Conservation (phyloP, 805 yeast genomes). For the Metschnikowia gelsemii region DNA sequence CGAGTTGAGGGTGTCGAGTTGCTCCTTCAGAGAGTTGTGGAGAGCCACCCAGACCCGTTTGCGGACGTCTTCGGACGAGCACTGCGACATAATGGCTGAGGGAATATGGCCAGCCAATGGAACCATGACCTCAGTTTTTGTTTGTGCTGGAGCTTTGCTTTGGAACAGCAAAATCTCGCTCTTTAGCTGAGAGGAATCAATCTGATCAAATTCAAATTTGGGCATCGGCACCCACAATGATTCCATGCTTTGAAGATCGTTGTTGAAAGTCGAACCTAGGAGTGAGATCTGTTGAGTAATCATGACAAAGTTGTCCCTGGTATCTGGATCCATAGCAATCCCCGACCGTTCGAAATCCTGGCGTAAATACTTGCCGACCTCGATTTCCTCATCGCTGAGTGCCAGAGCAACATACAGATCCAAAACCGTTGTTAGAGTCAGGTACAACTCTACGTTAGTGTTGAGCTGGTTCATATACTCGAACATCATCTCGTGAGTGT, state of each 20-base stretch:
- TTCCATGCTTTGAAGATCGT: conserved; percentile 41
- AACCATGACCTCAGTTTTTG: conserved; percentile 16
- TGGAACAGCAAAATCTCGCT: conserved; percentile 30
- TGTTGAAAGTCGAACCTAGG: conserved; percentile 74
- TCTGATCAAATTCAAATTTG: conserved; percentile 29
- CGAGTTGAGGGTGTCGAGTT: conserved; percentile 56
- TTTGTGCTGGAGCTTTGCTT: conserved; percentile 21
- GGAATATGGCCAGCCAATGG: conserved; percentile 60
- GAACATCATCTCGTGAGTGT: conserved; percentile 82
- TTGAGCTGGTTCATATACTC: conserved; percentile 92
- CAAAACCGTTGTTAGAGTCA: conserved; percentile 57
- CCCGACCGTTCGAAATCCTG: conserved; percentile 92
- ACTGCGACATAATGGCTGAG: conserved; percentile 58
- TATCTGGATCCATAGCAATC: conserved; percentile 66
- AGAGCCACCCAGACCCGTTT: conserved; percentile 70
- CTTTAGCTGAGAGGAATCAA: conserved; percentile 24
- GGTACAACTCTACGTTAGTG: conserved; percentile 72
- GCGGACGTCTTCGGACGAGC: conserved; percentile 57
- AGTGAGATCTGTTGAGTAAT: conserved; percentile 79
- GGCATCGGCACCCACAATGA: conserved; percentile 39
- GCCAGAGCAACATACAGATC: conserved; percentile 24
- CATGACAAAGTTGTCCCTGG: conserved; percentile 68
- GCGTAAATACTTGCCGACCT: conserved; percentile 76
- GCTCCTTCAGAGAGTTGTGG: conserved; percentile 63
- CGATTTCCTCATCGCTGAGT: conserved; percentile 70